phyloP scores from a whole-genome alignment of 2,329 filamentous ascomycete genomes.

The Pyrenophora teres region DNA sequence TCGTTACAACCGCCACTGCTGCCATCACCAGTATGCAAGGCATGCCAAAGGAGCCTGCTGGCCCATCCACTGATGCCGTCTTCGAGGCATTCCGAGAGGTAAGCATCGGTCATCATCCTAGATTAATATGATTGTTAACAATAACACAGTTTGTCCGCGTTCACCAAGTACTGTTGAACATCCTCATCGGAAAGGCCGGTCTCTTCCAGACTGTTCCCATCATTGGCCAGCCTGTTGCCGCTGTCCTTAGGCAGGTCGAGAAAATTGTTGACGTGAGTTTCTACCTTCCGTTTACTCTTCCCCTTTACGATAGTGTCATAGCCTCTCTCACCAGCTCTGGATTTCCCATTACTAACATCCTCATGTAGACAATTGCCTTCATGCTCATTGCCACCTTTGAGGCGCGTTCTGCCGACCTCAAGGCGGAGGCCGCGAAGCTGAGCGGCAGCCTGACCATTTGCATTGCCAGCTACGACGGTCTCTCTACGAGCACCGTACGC shows the following conservation, averaged over 20 bases:
- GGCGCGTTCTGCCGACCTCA: no score
- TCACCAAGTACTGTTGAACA: slow-evolving; percentile 23
- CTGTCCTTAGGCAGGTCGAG: slow-evolving; percentile 21
- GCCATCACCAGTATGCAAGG: slow-evolving; percentile 14
- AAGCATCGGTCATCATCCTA: no score
- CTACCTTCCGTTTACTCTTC: accelerated
- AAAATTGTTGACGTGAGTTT: slow-evolving; percentile 21
- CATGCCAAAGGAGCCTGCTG: background rate
- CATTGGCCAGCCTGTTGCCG: slow-evolving; percentile 17
- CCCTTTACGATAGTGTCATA: no score
- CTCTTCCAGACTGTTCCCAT: slow-evolving; percentile 17
- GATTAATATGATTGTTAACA: background rate
- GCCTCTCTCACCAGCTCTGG: no score
- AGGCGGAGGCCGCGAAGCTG: no score
- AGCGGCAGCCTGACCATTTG: no score
- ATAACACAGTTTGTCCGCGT: slow-evolving; percentile 19
- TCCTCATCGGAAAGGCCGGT: slow-evolving; percentile 22
- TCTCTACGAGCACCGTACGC: background rate
- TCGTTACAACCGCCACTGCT: slow-evolving; percentile 9
- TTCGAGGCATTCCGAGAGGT: slow-evolving; percentile 24
- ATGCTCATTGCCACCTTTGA: background rate
- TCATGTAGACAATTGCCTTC: slow-evolving; percentile 6
- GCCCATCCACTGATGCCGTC: slow-evolving; percentile 10
- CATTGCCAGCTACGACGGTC: background rate
- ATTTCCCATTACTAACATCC: background rate